These are phyloP conservation scores for Picochlorum sp. DNA, from an alignment of 139 green algal species.

Conservation along the genomic window DNA sequence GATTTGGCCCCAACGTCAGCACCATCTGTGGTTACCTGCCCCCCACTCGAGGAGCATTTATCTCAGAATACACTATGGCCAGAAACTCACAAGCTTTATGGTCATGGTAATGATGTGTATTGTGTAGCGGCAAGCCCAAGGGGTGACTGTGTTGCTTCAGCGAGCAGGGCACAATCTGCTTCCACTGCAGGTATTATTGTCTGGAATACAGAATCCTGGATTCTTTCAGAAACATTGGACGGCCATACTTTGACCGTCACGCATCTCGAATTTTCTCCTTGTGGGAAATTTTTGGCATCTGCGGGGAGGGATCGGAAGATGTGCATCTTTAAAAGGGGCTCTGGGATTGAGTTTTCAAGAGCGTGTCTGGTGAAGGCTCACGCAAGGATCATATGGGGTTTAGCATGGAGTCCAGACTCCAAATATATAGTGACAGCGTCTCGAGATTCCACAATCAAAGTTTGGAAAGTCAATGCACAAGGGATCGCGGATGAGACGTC, in stretches of 20 bases:
- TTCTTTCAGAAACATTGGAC: constrained; percentile 23
- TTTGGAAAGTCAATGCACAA: constrained; percentile 36
- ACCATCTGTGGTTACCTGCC: constrained; percentile 42
- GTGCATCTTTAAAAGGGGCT: constrained; percentile 24
- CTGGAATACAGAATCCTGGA: constrained; percentile 61
- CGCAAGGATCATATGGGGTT: constrained; percentile 65
- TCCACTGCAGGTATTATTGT: constrained; percentile 53
- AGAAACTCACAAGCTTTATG: constrained; percentile 91
- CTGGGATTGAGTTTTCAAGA: constrained; percentile 6
- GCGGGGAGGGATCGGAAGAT: constrained; percentile 51
- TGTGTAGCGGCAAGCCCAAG: constrained; percentile 48
- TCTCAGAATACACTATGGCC: constrained; percentile 85
- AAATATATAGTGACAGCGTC: constrained; percentile 58
- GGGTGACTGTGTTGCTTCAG: constrained; percentile 57
- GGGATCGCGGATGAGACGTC: not conserved
- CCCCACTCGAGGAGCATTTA: constrained; percentile 90
- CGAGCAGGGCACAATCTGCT: constrained; percentile 57
- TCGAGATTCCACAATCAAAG: constrained; percentile 62
- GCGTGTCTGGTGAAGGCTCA: constrained; percentile 48
- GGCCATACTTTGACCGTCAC: constrained; percentile 89
- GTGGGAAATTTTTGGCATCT: constrained; percentile 49
- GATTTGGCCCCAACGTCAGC: constrained; percentile 64
- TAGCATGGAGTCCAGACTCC: constrained; percentile 56
- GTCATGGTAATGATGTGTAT: constrained; percentile 88
- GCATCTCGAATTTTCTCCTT: constrained; percentile 73